phyloP scores from a whole-genome alignment of 2,329 filamentous ascomycete species.

The Ophiostoma ips region DNA sequence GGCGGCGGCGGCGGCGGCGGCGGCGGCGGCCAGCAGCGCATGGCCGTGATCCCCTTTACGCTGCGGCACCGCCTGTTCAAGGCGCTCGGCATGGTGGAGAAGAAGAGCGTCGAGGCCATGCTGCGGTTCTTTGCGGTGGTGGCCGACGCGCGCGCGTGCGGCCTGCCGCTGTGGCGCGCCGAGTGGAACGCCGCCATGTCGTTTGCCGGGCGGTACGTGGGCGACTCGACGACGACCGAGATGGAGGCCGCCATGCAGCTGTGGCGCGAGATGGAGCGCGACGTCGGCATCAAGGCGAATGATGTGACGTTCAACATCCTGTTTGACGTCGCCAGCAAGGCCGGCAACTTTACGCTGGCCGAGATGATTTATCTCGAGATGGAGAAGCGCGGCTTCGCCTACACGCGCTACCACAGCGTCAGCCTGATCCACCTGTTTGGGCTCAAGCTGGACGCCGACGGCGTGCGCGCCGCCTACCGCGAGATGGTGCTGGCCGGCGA shows the following conservation, averaged over 20 bases:
- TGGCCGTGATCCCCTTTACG: slow-evolving; percentile 31
- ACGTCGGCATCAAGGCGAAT: slow-evolving; percentile 49
- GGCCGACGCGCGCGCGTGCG: slow-evolving; percentile 65
- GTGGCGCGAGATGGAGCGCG: slow-evolving; percentile 82
- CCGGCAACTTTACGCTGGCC: slow-evolving; percentile 69
- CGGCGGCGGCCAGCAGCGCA: slow-evolving; percentile 31
- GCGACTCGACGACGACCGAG: slow-evolving; percentile 41
- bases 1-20: no score
- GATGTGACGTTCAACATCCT: slow-evolving; percentile 86
- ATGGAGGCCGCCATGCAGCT: slow-evolving; percentile 57
- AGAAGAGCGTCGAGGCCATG: slow-evolving; percentile 48
- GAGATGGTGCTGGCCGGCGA: slow-evolving; percentile 76
- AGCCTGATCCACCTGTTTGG: slow-evolving; percentile 77
- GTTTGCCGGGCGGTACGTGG: slow-evolving; percentile 61
- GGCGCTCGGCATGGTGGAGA: slow-evolving; percentile 50
- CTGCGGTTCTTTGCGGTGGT: slow-evolving; percentile 71
- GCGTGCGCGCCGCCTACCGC: slow-evolving; percentile 62
- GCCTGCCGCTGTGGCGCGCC: slow-evolving; percentile 48
- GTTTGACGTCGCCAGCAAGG: slow-evolving; percentile 76
- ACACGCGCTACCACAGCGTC: slow-evolving; percentile 70
- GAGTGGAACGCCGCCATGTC: slow-evolving; percentile 81
- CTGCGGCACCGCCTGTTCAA: slow-evolving; percentile 52
- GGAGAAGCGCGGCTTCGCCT: slow-evolving; percentile 48
- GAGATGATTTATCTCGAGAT: slow-evolving; percentile 80
- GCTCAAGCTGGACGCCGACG: slow-evolving; percentile 56